These are phyloP conservation scores for Nakazawaea anatomiae DNA, from an alignment of 805 yeast genomes.

Conservation along the genomic window DNA sequence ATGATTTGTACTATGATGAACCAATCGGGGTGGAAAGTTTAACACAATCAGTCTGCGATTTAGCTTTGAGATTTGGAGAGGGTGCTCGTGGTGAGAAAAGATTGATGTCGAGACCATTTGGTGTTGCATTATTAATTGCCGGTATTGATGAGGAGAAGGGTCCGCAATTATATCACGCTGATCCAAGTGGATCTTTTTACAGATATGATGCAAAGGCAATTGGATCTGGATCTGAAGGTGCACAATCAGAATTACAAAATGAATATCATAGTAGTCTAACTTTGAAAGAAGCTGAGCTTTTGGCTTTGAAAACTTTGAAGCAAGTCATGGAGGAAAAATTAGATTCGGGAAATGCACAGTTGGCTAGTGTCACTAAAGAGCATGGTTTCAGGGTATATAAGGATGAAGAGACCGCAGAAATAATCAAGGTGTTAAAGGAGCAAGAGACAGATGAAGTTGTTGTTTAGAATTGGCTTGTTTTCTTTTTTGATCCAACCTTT, in stretches of 20 bases:
- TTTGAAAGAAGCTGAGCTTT: conserved; percentile 84
- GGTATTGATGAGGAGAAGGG: conserved; percentile 92
- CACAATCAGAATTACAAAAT: conserved; percentile 94
- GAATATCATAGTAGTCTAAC: conserved; percentile 93
- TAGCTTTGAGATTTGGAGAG: conserved; percentile 95
- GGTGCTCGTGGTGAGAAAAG: conserved; percentile 95
- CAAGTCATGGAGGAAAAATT: conserved; percentile 99
- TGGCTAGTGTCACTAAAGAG: conserved; percentile 85
- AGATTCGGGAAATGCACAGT: conserved; percentile 91
- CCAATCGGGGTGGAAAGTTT: conserved; percentile 86
- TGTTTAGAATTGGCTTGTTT: not conserved
- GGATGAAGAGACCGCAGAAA: conserved; percentile 76
- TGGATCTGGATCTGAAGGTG: conserved; percentile 98
- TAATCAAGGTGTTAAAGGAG: conserved; percentile 72
- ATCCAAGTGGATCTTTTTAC: conserved; percentile 97
- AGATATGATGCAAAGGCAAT: conserved; percentile 98
- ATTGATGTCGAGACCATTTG: conserved; percentile 96
- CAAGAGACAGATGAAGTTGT: conserved; percentile 46
- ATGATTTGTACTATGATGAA: conserved; percentile 86
- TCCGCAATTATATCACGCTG: conserved; percentile 96
- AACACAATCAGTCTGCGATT: conserved; percentile 95
- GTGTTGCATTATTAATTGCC: conserved; percentile 94
- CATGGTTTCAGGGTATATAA: conserved; percentile 81
- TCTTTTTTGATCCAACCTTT: not conserved
- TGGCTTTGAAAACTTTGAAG: conserved; percentile 82